Base-by-base conservation (phyloP, 2,329 filamentous ascomycete species). In the Pseudomassariella vexata region DNA sequence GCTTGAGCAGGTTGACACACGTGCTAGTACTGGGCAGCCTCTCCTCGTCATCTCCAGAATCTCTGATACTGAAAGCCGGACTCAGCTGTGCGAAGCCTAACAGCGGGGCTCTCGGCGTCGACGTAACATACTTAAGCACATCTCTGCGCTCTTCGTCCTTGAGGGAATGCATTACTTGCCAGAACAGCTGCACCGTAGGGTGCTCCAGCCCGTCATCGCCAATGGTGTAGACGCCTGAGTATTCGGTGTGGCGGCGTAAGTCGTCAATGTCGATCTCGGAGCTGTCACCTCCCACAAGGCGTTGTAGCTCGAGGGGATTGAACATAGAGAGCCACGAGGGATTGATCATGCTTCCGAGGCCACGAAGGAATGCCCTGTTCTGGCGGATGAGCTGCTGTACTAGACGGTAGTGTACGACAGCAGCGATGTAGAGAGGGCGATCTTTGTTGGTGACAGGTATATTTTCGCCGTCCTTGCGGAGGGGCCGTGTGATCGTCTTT, bases 291-390 rank as follows among this genome's bases (percentile, higher is more conserved):
- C 88, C 86, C 11, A 98, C 84, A 5, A 98, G 79, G 2, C 86
- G 92, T 60, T 96, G 92, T 5, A 98, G 73, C 56, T 98, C 92
- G 3, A 78, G 78, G 56, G 95, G 90, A 57, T 98, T 98, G 68
- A 98, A 98, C 92, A 98, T 96, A 48, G 83, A 88, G 5, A 98
- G 73, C 92, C 92, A 98, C 4, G 78, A 77, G 0, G 90, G 89
- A 37, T 89, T 82, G 43, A 98, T 92, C 52, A 98, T 94, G 42
- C 81, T 72, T 15, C 84, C 79, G 2, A 98, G 76, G 0, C 92
- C 92, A 35, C 79, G 79, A 6, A 98, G 72, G 56, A 98, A 98
- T 2, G 88, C 87, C 15, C 79, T 73, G 1, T 89, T 95, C 52
- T 95, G 88, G n/a, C 70, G 63, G 30, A 74, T 73, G 1, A 86